Conservation (phyloP, 2,329 filamentous ascomycete genomes). For the Fusarium mangiferae region DNA sequence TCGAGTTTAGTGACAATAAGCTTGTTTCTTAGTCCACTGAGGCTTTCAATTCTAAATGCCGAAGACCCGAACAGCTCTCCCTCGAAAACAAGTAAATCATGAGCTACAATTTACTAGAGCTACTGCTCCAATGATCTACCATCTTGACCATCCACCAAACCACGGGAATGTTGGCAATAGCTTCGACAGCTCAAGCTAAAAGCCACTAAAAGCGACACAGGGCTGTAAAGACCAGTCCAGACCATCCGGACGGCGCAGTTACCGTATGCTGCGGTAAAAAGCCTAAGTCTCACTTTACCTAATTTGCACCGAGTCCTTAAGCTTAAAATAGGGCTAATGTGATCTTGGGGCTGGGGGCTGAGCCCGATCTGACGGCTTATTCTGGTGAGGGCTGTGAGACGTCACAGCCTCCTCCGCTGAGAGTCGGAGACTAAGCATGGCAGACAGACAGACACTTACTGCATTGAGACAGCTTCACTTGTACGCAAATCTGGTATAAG, state of each 20-base stretch:
- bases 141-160: not conserved
- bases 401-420: constrained; percentile 29
- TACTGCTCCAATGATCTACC: not conserved
- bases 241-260: not conserved
- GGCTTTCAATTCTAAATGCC: not conserved
- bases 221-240: not conserved
- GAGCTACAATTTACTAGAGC: not conserved
- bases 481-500: constrained; percentile 6
- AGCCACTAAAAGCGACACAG: not conserved
- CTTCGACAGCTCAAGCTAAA: not conserved
- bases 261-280: not conserved
- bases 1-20: not conserved
- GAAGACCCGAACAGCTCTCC: not conserved
- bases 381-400: constrained; percentile 13
- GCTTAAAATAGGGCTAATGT: constrained; percentile 32
- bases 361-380: constrained; percentile 22
- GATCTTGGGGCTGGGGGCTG: constrained; percentile 23
- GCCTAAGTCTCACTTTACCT: not conserved
- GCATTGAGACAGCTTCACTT: not conserved
- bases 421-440: constrained; percentile 5
- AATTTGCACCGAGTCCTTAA: constrained; percentile 18
- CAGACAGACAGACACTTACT: not conserved
- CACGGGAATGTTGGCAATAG: not conserved
- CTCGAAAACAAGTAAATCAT: not conserved
- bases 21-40: not conserved